Evolutionary conservation across 495 filamentous ascomycete genomes (phyloP), one percentile per base, ranked within the genome.

Genomic region (Penicillium bovifimosum): DNA sequence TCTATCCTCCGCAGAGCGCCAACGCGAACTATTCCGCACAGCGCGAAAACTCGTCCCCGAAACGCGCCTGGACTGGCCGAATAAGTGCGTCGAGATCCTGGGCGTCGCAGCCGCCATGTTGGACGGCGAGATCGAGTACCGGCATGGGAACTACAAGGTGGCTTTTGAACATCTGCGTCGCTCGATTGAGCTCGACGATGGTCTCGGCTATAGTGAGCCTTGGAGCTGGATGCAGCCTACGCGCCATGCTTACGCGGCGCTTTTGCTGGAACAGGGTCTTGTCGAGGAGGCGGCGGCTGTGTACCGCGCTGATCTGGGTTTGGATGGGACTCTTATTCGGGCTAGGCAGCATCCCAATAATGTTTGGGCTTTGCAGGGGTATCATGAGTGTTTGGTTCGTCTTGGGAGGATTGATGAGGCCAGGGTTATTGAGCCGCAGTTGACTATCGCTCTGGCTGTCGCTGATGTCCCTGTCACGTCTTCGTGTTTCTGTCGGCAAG

Each of bases 191-290:
- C 66, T 77, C 10, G 80, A 85, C 46, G 80, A 84, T 50, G 55
- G 55, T 0, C 67, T 88, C 9, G 76, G 76, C 0, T 87, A 85
- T 47, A 76, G 79, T 47, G 85, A 88, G 62, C 85, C 85, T 0
- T 86, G 82, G 83, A 76, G 78, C 1, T 86, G 82, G 83, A 85
- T 86, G 82, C 81, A 84, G 51, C 83, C 85, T 4, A 75, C 79
- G 0, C 73, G 83, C 3, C 84, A 88, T 62, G 84, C 84, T 1
- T 81, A 81, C 38, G 84, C 77, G 0, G 85, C 84, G 4, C 70
- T 88, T 1, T 64, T 84, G 17, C 61, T 84, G 9, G 85, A 88
- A 52, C 85, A 86, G 46, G 76, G 75, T 1, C 71, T 69, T 17
- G 70, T 81, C 5, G 69, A 77, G 20, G 71, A 85, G 27, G 84